Conservation (phyloP, 1,284 basidiomycete genomes). For the Pseudozyma tsukubaensis region DNA sequence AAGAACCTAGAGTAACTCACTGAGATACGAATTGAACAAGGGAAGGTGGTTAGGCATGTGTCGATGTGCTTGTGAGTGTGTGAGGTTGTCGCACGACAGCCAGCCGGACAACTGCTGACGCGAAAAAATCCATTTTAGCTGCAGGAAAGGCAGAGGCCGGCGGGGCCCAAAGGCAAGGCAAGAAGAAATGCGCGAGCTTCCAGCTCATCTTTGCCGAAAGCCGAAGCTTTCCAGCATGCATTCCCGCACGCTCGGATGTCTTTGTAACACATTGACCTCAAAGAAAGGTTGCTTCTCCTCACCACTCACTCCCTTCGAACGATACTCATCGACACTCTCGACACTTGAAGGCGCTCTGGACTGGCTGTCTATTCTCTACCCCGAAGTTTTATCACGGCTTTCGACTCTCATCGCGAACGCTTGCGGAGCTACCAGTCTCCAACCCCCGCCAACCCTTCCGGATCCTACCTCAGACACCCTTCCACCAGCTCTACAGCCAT, state of each 20-base stretch:
- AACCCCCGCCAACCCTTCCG: no score
- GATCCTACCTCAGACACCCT: no score
- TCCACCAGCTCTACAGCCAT: no score
- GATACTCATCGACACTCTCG: no score
- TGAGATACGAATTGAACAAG: background rate
- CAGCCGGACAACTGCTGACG: background rate
- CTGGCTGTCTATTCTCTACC: no score
- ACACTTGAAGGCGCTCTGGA: no score
- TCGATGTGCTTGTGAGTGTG: no score
- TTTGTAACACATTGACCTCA: constrained; percentile 17
- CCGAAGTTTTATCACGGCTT: no score
- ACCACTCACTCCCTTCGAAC: background rate
- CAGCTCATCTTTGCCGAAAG: constrained; percentile 35
- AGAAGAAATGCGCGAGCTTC: constrained; percentile 23
- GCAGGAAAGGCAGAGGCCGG: constrained; percentile 1
- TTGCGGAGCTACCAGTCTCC: no score
- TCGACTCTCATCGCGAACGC: no score
- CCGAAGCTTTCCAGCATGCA: constrained; percentile 8
- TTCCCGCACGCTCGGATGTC: constrained; percentile 1
- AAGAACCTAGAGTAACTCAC: no score
- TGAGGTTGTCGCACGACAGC: constrained; percentile 21
- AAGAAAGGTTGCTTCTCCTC: background rate
- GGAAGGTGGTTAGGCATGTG: background rate
- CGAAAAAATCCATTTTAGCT: background rate
- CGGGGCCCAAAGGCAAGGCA: background rate